Evolutionary conservation across 768 basidiomycete genomes (phyloP), one percentile per base, ranked within the genome.

Genomic region (Suillus subluteus): DNA sequence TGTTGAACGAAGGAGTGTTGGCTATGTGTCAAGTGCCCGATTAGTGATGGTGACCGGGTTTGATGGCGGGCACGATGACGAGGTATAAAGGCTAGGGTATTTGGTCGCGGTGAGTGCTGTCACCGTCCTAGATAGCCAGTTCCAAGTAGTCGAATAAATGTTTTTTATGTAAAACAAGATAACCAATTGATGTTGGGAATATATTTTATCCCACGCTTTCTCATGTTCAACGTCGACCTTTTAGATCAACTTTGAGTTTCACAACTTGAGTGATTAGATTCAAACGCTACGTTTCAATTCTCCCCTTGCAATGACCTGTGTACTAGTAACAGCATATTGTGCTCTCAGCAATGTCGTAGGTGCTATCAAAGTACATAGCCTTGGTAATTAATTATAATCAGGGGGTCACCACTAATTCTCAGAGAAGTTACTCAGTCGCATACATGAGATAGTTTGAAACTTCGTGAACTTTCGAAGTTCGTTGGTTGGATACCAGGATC

Each of bases 151-250:
- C 23, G 40, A 54, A 30, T 65, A 43, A 56, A 41, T 62, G 46
- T 54, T 66, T 41, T 61, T 61, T 21, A 61, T 61, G 59, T 61
- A 61, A 62, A 62, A 54, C 37, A 41, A 63, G 54, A 66, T 62
- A 66, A 54, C 62, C n/a, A 65, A 32, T 54, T 32, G 62, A 64
- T 64, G n/a, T 18, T 12, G n/a, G 23, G 32, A 54, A 64, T 41
- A 18, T 3, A 50, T 32, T 48, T 23, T 37, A 38, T 58, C 58
- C 23, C 58, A 58, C 58, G 55, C 35, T 56, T 23, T 50, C 48
- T 37, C 35, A 37, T 37, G 35, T 37, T 37, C 37, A 37, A 37
- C 37, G 37, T 35, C 35, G 35, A 35, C 35, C 26, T 26, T 26
- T 26, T 26, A 37, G 38, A 44, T 15, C 15, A 13, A 50, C 48